A percentile compares a stretch with the other conserved stretches of the same genome.
phyloP scores from a whole-genome alignment of 306 rosid species.

The Quercus engelmannii region DNA sequence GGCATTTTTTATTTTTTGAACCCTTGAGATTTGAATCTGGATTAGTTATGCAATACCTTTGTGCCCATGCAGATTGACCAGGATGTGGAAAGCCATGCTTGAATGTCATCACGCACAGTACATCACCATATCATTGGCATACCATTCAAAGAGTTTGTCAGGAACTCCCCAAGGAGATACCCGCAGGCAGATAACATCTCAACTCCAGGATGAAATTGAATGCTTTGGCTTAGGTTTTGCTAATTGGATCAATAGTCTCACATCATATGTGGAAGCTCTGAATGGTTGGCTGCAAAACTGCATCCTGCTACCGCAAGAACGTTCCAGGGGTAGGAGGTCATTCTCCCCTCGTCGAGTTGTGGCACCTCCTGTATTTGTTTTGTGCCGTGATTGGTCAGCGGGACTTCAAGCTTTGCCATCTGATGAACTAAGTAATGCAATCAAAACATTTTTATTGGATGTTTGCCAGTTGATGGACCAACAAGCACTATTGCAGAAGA shows the following conservation, averaged over 20 bases:
- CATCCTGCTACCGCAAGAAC: constrained; percentile 68
- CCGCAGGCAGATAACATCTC: constrained; percentile 48
- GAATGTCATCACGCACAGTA: constrained; percentile 97
- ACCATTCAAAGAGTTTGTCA: constrained; percentile 63
- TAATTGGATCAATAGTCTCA: constrained; percentile 89
- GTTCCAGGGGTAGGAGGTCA: constrained; percentile 61
- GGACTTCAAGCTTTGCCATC: constrained; percentile 78
- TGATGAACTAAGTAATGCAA: constrained; percentile 63
- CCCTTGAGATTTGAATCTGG: background rate
- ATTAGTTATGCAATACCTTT: background rate
- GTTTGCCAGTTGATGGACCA: constrained; percentile 45
- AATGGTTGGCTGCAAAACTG: constrained; percentile 86
- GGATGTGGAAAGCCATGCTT: constrained; percentile 99
- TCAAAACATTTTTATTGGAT: constrained; percentile 60
- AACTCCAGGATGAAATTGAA: constrained; percentile 73
- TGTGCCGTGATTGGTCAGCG: constrained; percentile 76
- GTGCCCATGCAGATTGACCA: constrained; percentile 53
- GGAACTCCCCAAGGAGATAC: constrained; percentile 57
- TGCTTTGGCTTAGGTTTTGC: constrained; percentile 90
- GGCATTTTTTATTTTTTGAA: background rate
- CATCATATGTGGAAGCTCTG: constrained; percentile 76
- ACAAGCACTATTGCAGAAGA: constrained; percentile 39
- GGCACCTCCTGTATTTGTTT: constrained; percentile 83
- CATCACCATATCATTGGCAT: constrained; percentile 93
- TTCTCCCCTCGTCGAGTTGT: constrained; percentile 83